Conservation (phyloP, 2,329 filamentous ascomycete genomes). For the Colletotrichum cuscutae region DNA sequence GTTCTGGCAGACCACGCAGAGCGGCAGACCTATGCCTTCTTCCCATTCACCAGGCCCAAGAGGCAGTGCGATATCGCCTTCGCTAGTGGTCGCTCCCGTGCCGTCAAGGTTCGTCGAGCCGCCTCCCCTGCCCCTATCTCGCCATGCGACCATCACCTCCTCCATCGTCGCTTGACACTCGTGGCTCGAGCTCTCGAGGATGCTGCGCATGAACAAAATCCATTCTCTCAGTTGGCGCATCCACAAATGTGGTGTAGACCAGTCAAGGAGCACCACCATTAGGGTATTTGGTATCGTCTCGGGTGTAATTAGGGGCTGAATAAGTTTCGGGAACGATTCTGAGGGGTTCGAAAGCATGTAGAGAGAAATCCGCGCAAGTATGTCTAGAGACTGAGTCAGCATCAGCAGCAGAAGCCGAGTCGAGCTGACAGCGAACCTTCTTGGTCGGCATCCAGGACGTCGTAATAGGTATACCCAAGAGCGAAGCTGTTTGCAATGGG, state of each 20-base stretch:
- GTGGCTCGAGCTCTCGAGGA: constrained; percentile 77
- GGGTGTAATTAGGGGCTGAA: constrained; percentile 85
- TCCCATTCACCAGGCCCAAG: constrained; percentile 93
- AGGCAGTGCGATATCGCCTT: constrained; percentile 77
- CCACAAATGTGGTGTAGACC: constrained; percentile 94
- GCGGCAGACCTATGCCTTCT: constrained; percentile 83
- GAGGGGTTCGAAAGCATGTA: constrained; percentile 91
- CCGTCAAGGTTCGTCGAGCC: constrained; percentile 72
- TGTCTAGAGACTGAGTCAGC: constrained; percentile 66
- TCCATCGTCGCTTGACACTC: constrained; percentile 87
- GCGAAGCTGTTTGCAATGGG: constrained; percentile 93
- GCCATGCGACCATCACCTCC: constrained; percentile 84
- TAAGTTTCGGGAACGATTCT: constrained; percentile 81
- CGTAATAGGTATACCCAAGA: constrained; percentile 93
- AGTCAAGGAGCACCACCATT: constrained; percentile 92
- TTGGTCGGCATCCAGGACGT: constrained; percentile 92
- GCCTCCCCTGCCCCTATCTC: constrained; percentile 77
- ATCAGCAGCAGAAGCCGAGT: not conserved
- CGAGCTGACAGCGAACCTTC: constrained; percentile 69
- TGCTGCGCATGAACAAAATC: constrained; percentile 84
- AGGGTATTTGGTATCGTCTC: constrained; percentile 87
- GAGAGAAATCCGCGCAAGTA: constrained; percentile 86
- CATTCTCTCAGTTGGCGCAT: constrained; percentile 88
- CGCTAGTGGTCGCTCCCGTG: constrained; percentile 66
- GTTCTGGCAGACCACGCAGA: constrained; percentile 97